A percentile compares a stretch with the other conserved stretches of the same genome.
Evolutionary conservation across 768 basidiomycete genomes (phyloP).

Genomic region (Lyophyllum decastes): DNA sequence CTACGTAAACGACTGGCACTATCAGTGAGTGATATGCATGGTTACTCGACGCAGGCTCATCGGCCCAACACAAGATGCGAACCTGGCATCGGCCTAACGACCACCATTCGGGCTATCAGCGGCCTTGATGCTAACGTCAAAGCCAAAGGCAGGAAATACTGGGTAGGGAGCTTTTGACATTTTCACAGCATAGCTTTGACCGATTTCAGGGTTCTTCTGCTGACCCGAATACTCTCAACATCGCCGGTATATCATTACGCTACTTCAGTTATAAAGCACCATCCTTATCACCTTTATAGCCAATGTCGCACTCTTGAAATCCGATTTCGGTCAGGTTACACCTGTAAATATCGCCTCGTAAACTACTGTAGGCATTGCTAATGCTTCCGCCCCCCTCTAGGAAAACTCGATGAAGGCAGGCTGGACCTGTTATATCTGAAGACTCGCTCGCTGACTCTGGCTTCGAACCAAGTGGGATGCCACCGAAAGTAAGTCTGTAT

Average conservation of each 20-base stretch:
- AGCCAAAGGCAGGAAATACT: conserved; percentile 30
- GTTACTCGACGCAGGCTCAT: background rate
- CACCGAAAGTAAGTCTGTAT: conserved; percentile 29
- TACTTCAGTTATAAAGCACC: background rate
- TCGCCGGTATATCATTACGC: conserved; percentile 21
- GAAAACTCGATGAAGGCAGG: conserved; percentile 31
- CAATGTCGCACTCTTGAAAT: conserved; percentile 31
- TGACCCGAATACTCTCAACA: conserved; percentile 29
- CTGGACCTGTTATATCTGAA: background rate
- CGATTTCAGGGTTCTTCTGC: conserved; percentile 29
- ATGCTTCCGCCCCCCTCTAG: background rate
- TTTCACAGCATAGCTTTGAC: background rate
- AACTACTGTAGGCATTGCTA: background rate
- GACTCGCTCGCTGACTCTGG: background rate
- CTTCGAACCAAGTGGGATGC: conserved; percentile 46
- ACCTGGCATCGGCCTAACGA: conserved; percentile 22
- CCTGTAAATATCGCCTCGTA: conserved; percentile 23
- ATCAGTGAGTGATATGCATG: conserved; percentile 14
- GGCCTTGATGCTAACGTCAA: conserved; percentile 23
- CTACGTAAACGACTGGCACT: conserved; percentile 30
- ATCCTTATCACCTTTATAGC: conserved; percentile 14
- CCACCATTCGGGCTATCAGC: conserved; percentile 10
- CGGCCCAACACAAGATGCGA: conserved; percentile 24
- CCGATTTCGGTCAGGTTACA: conserved; percentile 41
- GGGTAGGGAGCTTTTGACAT: conserved; percentile 22